phyloP scores from a whole-genome alignment of 495 filamentous ascomycete species.

The Hyphodiscus hymeniophilus region DNA sequence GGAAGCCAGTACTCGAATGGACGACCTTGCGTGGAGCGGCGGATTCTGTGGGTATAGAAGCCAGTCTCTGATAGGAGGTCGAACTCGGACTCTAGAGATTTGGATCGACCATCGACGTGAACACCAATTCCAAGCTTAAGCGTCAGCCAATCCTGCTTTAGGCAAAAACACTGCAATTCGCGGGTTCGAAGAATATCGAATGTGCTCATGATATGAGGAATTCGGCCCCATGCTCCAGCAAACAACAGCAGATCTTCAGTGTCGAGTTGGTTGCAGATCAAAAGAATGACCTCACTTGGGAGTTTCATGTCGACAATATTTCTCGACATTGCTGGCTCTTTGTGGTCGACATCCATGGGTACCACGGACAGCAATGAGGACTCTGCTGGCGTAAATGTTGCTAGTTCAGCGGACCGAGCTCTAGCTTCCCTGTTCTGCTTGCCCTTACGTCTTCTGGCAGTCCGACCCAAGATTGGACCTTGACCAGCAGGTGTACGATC shows the following conservation, averaged over 20 bases:
- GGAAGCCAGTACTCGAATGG: slow-evolving; percentile 38
- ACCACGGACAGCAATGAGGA: neutral
- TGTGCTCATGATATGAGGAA: slow-evolving; percentile 27
- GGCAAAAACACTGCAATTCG: slow-evolving; percentile 43
- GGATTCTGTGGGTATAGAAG: slow-evolving; percentile 24
- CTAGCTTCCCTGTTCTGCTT: neutral
- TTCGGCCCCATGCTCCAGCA: slow-evolving; percentile 29
- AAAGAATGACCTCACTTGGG: slow-evolving; percentile 34
- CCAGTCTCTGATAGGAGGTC: slow-evolving; percentile 37
- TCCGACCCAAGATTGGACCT: neutral
- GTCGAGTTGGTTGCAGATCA: slow-evolving; percentile 30
- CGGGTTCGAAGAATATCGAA: slow-evolving; percentile 37
- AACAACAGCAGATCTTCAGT: slow-evolving; percentile 30
- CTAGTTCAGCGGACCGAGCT: neutral
- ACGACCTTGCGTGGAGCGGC: slow-evolving; percentile 32
- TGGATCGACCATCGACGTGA: slow-evolving; percentile 7
- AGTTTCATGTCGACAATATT: slow-evolving; percentile 20
- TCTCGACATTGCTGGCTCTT: neutral
- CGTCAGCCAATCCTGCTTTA: slow-evolving; percentile 33
- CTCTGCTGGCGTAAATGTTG: neutral
- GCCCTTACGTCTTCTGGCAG: slow-evolving; percentile 1
- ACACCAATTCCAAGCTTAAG: slow-evolving; percentile 40
- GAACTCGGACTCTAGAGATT: slow-evolving; percentile 34
- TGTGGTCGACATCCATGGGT: too few species aligned
- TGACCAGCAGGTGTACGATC: neutral